Evolutionary conservation across 768 basidiomycete species (phyloP).

Genomic region (Coprinopsis cinerea): DNA sequence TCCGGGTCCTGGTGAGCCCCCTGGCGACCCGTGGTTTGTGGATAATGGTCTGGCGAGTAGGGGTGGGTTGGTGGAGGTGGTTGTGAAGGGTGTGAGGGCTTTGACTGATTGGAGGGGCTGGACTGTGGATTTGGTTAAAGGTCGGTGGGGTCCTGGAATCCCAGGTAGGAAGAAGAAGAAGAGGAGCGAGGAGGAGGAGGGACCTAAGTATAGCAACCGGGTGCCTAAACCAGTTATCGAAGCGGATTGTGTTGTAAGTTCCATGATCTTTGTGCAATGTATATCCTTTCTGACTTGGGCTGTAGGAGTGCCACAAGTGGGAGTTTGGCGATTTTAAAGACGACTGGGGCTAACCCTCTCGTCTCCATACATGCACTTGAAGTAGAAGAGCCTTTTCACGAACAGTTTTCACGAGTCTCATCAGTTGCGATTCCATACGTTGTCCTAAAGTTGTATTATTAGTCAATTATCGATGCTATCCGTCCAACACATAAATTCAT

Average conservation of each 20-base stretch:
- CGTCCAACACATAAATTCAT: too few relatives aligned
- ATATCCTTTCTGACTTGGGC: neutral
- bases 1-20: conserved; percentile 4
- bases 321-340: conserved; percentile 50
- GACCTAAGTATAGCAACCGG: conserved; percentile 30
- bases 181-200: conserved; percentile 24
- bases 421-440: too few relatives aligned
- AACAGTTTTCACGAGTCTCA: too few relatives aligned
- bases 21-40: neutral
- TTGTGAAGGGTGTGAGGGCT: neutral
- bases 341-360: neutral
- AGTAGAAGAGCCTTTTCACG: too few relatives aligned
- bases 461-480: too few relatives aligned
- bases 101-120: neutral
- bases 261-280: neutral
- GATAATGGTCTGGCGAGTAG: neutral
- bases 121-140: neutral
- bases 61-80: neutral
- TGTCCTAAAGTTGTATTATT: too few relatives aligned
- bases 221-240: conserved; percentile 61
- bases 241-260: conserved; percentile 52
- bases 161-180: conserved; percentile 15
- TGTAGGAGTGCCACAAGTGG: conserved; percentile 76
- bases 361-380: too few relatives aligned
- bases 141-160: conserved; percentile 16